Conservation (phyloP, 1,139 yeast genomes). For the Blastobotrys indianensis region DNA sequence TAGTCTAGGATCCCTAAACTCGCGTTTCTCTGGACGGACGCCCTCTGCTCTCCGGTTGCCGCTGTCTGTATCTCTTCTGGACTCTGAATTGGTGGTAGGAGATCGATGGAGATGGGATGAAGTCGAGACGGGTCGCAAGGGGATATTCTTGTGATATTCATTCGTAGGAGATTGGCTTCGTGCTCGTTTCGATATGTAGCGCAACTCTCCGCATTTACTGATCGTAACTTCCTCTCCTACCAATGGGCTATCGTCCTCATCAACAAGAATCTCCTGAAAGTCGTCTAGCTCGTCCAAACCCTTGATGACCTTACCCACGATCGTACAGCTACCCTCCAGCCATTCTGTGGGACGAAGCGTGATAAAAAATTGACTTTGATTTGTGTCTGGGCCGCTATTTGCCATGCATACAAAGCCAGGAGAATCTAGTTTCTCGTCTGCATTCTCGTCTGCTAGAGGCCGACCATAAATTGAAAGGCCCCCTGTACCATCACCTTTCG, state of each 20-base stretch:
- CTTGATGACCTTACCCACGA: slow-evolving; percentile 56
- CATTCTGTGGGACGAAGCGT: slow-evolving; percentile 35
- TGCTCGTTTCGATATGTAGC: slow-evolving; percentile 11
- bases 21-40: not conserved
- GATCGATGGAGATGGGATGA: no score
- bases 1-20: slow-evolving; percentile 1
- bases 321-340: slow-evolving; percentile 56
- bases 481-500: slow-evolving; percentile 31
- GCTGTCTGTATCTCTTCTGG: not conserved
- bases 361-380: slow-evolving; percentile 72
- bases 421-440: slow-evolving; percentile 29
- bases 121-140: not conserved
- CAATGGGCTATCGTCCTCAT: slow-evolving; percentile 33
- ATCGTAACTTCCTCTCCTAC: slow-evolving; percentile 45
- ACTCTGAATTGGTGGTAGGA: not conserved
- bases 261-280: slow-evolving; percentile 29
- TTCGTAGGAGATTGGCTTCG: not conserved
- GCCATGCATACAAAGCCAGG: slow-evolving; percentile 51
- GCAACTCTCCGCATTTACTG: slow-evolving; percentile 51
- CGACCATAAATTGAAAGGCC: slow-evolving; percentile 30
- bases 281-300: slow-evolving; percentile 61
- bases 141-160: not conserved
- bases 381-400: slow-evolving; percentile 51
- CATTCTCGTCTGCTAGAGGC: slow-evolving; percentile 58
- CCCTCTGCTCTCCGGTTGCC: not conserved